Base-by-base conservation (phyloP, 2,329 filamentous ascomycete species). In the Microdochium nivale region DNA sequence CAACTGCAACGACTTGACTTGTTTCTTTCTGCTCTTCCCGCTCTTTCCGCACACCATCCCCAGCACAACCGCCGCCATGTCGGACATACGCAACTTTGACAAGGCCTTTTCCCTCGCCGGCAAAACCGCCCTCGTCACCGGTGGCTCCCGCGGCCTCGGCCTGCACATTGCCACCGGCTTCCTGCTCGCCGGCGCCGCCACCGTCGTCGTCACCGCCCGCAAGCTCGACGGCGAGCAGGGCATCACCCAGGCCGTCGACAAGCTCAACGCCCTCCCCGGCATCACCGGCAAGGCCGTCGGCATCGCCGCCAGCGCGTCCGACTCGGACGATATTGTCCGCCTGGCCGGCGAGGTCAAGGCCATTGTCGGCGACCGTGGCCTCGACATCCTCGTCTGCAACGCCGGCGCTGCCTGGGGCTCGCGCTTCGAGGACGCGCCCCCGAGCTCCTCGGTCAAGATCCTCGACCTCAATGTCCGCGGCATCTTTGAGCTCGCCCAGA, bases 131-230 rank as follows among this genome's bases (percentile, higher is more conserved):
- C 57, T 65, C 43, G 56, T 65, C 43, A 66, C 61, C 13, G 62
- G 63, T 50, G 63, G 62, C 44, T 81, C 77, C 14, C 69, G 81
- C 58, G 81, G 81, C 43, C 68, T 84, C 10, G 81, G 81, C 49
- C 71, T 86, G 10, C 79, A 86, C 63, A 80, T 81, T 50, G 83
- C 83, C 21, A 84, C 81, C 24, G 83, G 79, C 25, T 77, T 88
- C 52, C 76, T 88, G 46, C 82, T 83, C 69, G 80, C 85, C n/a
- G 85, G 86, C 54, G 84, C 79, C 65, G 79, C 81, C 52, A 83
- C 83, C 58, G 79, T 88, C 55, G 83, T 87, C 70, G 86, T 88
- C 65, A 86, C 84, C n/a, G 85, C 82, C 4, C 82, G 85, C 60
- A 88, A 87, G 70, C 76, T 78, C 49, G 70, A 75, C 33, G 84